Evolutionary conservation across 805 yeast species (phyloP), one percentile per base, ranked within the genome.

Genomic region (Zygosaccharomyces bailii): DNA sequence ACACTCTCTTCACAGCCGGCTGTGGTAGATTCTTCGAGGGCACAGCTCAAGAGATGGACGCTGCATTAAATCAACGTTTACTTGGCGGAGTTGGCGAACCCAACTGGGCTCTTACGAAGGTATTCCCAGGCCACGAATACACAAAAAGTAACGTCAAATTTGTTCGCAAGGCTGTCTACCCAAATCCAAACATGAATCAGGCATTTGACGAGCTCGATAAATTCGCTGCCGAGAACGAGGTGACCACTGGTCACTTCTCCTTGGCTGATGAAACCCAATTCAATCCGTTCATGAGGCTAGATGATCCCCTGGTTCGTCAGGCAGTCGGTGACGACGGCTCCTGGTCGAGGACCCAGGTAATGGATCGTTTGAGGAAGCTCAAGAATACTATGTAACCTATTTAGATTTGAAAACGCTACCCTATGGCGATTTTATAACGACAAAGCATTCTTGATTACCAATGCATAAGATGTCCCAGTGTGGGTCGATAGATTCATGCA

Each of bases 21-120:
- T 90, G 97, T 63, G 99, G 99, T 8, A 74, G 98, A 43, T 93
- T 93, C 67, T 93, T 93, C 61, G 99, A 93, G 67, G 99, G 99
- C 2, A 71, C 75, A 9, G 89, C 90, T 0, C 67, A 65, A 31
- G 84, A 93, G 60, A 93, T 93, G 99, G 76, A 83, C 53, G 50
- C 54, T 1, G 76, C 95, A 0, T 72, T 93, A 56, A 80, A 79
- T 54, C 63, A 69, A 14, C 67, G 75, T 8, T 70, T 93, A 47
- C 71, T 91, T 42, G 90, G 95, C 0, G 65, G 68, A 16, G 83
- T 79, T 7, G 57, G 60, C 5, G 57, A 58, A 27, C 45, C 58
- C 14, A 55, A 62, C 34, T 61, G 60, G 65, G 34, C 34, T 19
- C 41, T 34, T 4, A 88, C 97, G 0, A 63, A 65, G 30, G 89